A percentile compares a stretch with the other conserved stretches of the same genome.
phyloP scores from a whole-genome alignment of 257 asterid genomes.

The Solanum okadae region DNA sequence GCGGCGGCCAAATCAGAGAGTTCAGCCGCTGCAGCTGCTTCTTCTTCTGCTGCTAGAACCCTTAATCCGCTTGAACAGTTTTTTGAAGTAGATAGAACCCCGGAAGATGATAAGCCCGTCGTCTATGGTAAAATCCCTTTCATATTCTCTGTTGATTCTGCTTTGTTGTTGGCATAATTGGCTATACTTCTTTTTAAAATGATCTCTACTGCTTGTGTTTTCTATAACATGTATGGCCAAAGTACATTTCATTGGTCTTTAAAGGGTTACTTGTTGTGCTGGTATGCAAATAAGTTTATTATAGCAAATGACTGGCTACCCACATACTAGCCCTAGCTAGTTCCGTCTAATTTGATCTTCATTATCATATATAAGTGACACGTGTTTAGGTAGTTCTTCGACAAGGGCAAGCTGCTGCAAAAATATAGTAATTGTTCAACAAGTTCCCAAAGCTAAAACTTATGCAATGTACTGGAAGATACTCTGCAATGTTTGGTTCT shows the following conservation, averaged over 20 bases:
- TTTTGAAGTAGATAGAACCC: constrained; percentile 55
- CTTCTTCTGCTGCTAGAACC: constrained; percentile 7
- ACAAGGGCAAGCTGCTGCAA: background rate
- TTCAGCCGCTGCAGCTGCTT: constrained; percentile 41
- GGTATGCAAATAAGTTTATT: background rate
- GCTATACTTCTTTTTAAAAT: background rate
- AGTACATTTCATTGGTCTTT: background rate
- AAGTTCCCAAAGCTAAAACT: background rate
- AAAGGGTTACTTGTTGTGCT: background rate
- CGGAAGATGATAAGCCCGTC: constrained; percentile 63
- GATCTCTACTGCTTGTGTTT: background rate
- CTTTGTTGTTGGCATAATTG: background rate
- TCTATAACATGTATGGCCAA: background rate
- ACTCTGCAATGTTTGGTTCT: background rate
- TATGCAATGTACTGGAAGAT: background rate
- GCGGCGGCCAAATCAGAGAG: constrained; percentile 66
- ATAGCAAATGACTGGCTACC: background rate
- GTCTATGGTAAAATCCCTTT: constrained; percentile 45
- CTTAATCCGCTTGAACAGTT: constrained; percentile 71
- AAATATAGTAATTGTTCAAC: background rate
- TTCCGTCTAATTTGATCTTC: background rate
- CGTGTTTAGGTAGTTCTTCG: background rate
- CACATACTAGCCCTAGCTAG: background rate
- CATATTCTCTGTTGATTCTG: background rate
- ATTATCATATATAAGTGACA: background rate